Evolutionary conservation across 495 filamentous ascomycete genomes (phyloP).

Genomic region (Aspergillus funiculosus): DNA sequence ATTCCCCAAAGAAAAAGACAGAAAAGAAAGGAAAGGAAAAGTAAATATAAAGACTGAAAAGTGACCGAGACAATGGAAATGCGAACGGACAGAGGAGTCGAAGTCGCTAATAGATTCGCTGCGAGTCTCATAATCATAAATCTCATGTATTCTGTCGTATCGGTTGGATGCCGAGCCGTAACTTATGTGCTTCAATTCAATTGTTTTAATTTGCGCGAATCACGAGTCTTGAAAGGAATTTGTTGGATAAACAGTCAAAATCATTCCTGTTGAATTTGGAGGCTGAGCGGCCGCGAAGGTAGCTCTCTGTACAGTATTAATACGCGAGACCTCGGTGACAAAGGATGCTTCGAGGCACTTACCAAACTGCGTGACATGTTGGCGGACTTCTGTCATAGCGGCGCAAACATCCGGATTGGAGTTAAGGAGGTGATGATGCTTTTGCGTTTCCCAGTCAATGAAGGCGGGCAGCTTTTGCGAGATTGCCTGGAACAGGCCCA

Average conservation of each 20-base stretch:
- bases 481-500: conserved; percentile 90
- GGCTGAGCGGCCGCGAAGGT: conserved; percentile 51
- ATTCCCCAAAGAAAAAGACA: conserved; percentile 18
- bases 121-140: conserved; percentile 27
- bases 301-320: conserved; percentile 48
- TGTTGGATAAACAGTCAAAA: conserved; percentile 91
- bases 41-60: conserved; percentile 6
- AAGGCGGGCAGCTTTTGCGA: conserved; percentile 88
- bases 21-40: conserved; percentile 14
- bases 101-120: conserved; percentile 21
- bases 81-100: conserved; percentile 18
- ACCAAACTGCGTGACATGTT: conserved; percentile 87
- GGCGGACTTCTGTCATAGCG: conserved; percentile 86
- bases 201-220: conserved; percentile 77
- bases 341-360: not conserved
- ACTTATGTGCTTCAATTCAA: conserved; percentile 12
- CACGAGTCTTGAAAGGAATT: conserved; percentile 88
- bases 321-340: not conserved
- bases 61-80: conserved; percentile 17
- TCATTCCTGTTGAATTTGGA: conserved; percentile 79
- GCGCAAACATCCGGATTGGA: conserved; percentile 87
- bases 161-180: conserved; percentile 21
- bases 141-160: conserved; percentile 22
- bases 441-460: conserved; percentile 81
- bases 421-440: conserved; percentile 79